phyloP scores from a whole-genome alignment of 1,284 basidiomycete genomes.

The Schizophyllum commune region DNA sequence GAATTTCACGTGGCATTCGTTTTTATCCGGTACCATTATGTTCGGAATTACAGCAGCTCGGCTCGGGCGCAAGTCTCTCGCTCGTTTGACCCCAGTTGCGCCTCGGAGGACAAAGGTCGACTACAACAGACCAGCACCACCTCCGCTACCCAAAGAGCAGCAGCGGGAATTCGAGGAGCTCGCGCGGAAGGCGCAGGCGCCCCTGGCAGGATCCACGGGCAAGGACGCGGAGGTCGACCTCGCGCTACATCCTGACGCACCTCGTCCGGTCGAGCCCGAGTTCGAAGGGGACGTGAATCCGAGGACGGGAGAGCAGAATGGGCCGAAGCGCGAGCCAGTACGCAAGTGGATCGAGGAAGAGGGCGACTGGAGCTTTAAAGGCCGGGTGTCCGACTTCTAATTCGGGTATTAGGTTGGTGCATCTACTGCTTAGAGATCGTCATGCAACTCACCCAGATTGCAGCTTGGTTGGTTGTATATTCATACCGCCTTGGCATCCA shows the following conservation, averaged over 20 bases:
- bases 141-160: constrained; percentile 58
- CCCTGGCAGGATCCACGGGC: constrained; percentile 25
- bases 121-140: constrained; percentile 54
- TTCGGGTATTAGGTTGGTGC: too few relatives aligned
- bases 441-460: too few relatives aligned
- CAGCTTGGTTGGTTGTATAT: too few relatives aligned
- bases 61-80: not conserved
- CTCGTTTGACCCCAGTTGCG: constrained; percentile 7
- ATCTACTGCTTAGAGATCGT: too few relatives aligned
- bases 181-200: constrained; percentile 48
- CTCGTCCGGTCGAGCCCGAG: constrained; percentile 45
- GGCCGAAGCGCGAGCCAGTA: constrained; percentile 72
- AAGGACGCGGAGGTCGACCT: constrained; percentile 30
- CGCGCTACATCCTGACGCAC: constrained; percentile 63
- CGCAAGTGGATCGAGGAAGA: constrained; percentile 44
- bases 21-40: not conserved
- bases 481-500: too few relatives aligned
- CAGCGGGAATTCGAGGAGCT: constrained; percentile 76
- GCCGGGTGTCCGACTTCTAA: constrained; percentile 75
- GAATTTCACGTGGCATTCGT: not conserved
- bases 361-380: constrained; percentile 81
- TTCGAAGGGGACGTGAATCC: constrained; percentile 74
- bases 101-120: constrained; percentile 18
- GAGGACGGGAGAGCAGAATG: constrained; percentile 65
- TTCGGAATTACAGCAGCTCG: not conserved